phyloP scores from a whole-genome alignment of 176 grass and related monocot genomes.

The Carex pumila region DNA sequence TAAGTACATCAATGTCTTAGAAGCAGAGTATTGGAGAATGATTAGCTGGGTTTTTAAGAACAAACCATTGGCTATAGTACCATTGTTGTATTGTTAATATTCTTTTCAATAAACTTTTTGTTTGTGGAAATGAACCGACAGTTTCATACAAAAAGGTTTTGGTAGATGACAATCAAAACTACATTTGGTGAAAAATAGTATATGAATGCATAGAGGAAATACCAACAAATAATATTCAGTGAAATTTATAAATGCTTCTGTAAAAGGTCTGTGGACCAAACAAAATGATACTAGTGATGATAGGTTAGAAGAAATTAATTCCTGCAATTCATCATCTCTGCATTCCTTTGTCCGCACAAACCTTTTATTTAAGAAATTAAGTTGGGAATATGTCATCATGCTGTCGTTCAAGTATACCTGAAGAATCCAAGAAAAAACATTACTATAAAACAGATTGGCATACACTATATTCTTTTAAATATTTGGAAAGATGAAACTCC shows the following conservation, averaged over 20 bases:
- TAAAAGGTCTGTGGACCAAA: background rate
- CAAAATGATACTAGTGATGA: slow-evolving; percentile 5
- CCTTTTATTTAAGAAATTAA: background rate
- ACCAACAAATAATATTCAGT: background rate
- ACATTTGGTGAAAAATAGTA: background rate
- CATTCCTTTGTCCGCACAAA: background rate
- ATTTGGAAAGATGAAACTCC: background rate
- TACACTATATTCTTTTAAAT: background rate
- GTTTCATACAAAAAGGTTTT: background rate
- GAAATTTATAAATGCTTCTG: background rate
- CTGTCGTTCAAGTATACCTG: background rate
- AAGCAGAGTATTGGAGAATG: background rate
- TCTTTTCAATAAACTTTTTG: background rate
- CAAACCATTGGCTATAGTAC: background rate
- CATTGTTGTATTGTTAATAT: background rate
- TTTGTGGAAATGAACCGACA: background rate
- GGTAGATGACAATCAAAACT: background rate
- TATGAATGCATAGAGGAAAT: background rate
- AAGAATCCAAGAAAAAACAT: background rate
- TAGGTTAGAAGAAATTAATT: background rate
- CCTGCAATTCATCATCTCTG: background rate
- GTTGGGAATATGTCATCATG: background rate
- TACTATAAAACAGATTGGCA: background rate
- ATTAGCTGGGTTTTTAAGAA: background rate
- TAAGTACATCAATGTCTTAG: background rate